Evolutionary conservation across 2,329 filamentous ascomycete species (phyloP), one percentile per base, ranked within the genome.

Genomic region (Pezicula rhizophila): DNA sequence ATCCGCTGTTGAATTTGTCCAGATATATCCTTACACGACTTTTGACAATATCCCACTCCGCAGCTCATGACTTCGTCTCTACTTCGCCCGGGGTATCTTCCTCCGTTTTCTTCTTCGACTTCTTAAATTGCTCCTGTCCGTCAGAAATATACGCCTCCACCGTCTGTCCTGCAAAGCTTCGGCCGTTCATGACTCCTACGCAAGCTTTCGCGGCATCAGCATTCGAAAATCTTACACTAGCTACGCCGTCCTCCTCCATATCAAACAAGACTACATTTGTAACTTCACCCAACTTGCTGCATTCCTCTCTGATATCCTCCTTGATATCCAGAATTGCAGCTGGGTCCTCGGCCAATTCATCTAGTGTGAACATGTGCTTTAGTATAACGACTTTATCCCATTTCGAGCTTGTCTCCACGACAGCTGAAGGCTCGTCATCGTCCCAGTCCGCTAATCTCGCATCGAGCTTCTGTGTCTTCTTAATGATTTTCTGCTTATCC

Each of bases 371-470:
- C 85, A 96, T 95, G 69, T 95, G 84, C 64, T 89, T 89, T 55
- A 99, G 71, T 50, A 97, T 84, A 25, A 96, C 91, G 14, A 88
- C 75, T 66, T 91, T 95, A 60, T 91, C 87, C 70, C 80, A 86
- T 60, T 74, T 76, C 12, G 73, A 75, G 54, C 68, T 76, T 8
- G 74, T 77, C 38, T 81, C 75, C n/a, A 77, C 75, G 20, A 81
- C 61, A 20, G 73, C 68, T 1, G 74, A 78, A 23, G 85, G 79
- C 47, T 92, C 85, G 64, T 97, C 91, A 62, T 96, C 92, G 62
- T 89, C 87, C 93, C 93, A 99, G 67, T 97, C 91, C 3, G 90
- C 87, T 31, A 97, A 80, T 69, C 92, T 91, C 43, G 89, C 92
- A 61, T 92, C 89, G 59, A 97, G 76, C 65, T 92, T 93, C 66